Evolutionary conservation across 1,284 basidiomycete species (phyloP).

Genomic region (Ganoderma sinense): DNA sequence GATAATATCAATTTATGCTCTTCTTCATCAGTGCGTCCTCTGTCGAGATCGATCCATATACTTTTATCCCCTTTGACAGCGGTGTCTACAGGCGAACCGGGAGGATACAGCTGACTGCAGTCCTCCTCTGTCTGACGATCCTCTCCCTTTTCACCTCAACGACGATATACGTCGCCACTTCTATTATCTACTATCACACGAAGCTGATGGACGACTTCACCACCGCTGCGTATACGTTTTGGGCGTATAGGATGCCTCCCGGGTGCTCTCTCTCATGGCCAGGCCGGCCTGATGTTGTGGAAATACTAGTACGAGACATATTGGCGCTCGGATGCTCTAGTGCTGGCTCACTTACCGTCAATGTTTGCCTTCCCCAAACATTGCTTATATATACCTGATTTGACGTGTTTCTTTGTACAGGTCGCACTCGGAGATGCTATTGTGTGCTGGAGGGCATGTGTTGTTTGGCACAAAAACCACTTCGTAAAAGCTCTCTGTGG

Average conservation of each 20-base stretch:
- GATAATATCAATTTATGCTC: not conserved
- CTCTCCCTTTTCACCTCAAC: not conserved
- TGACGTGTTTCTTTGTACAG: too few relatives aligned
- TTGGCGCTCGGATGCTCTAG: not conserved
- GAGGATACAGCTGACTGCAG: not conserved
- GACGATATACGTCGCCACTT: not conserved
- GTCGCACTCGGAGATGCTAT: not conserved
- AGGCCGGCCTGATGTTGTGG: too few relatives aligned
- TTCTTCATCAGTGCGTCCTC: not conserved
- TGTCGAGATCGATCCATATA: not conserved
- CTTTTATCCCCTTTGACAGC: not conserved
- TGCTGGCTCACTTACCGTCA: not conserved
- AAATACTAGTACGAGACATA: too few relatives aligned
- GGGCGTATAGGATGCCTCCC: too few relatives aligned
- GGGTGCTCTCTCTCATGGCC: accelerated
- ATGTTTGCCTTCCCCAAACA: not conserved
- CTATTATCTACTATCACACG: not conserved
- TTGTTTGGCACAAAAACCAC: constrained; percentile 1
- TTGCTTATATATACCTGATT: too few relatives aligned
- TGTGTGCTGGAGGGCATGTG: constrained; percentile 2
- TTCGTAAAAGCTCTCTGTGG: not conserved
- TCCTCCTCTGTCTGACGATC: not conserved
- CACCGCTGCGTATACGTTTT: too few relatives aligned
- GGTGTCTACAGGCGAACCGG: not conserved
- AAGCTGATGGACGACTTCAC: not conserved